Base-by-base conservation (phyloP, 148 eudicot species). In the Drosera capensis region DNA sequence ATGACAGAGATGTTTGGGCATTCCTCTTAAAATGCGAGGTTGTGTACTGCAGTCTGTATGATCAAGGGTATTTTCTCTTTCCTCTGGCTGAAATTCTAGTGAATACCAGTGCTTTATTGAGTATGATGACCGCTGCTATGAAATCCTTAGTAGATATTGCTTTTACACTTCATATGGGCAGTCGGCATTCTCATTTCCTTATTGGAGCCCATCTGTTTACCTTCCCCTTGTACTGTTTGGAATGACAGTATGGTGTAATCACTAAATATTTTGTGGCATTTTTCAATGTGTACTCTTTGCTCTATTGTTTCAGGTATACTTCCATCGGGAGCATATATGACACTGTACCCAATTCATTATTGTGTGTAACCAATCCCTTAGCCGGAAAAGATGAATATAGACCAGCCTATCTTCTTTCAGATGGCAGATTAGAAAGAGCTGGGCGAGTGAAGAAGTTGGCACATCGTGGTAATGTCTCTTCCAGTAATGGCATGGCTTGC, bases 381-480 rank as follows among this genome's bases (percentile, higher is more conserved):
- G 58, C 52, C 35, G 49, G 64, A 52, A 73, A 80, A 67, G 68
- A 68, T 45, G 68, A 71, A 30, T 90, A 71, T 57, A 75, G 60
- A 55, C 87, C 97, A 48, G 97, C 97, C 14, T 78, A 84, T 55
- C 49, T 66, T 60, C 94, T 90, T 69, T 51, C 93, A 25, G 97
- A 90, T 58, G 97, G 97, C 60, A 79, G 97, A 61, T 68, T 72
- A 57, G 97, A 90, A 68, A 78, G 97, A 64, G 94, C 97, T 25
- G 97, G 97, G 34, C 80, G 97, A 65, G 73, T 64, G 56, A 90
- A 55, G 62, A 84, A 80, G 66, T 48, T 46, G 31, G 26, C 67
- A 49, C 64, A 55, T 58, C 59, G 40, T 43, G 53, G 47, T 46
- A 51, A 48, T 42, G 45, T 35, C 38, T 49, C 80, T 46, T 55